Percentiles rank a stretch among this genome's conserved stretches.
These are phyloP conservation scores for Saccharomycopsis sp. DNA, from an alignment of 805 yeast genomes.

Conservation along the genomic window DNA sequence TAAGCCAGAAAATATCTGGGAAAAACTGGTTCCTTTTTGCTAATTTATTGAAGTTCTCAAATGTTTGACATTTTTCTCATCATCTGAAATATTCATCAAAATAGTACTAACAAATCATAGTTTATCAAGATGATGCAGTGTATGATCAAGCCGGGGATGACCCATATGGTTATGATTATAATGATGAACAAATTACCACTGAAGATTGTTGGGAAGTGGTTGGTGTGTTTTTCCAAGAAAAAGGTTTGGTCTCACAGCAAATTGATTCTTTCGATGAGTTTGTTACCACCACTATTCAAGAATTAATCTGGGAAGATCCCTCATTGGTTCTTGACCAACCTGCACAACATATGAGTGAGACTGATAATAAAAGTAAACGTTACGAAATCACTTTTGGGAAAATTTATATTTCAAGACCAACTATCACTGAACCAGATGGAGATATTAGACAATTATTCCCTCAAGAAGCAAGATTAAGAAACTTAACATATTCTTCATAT, in stretches of 20 bases:
- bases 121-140: constrained; percentile 2
- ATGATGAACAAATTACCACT: constrained; percentile 69
- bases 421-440: constrained; percentile 99
- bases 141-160: constrained; percentile 30
- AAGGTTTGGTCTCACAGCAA: constrained; percentile 96
- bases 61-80: too few relatives aligned
- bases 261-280: constrained; percentile 97
- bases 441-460: constrained; percentile 98
- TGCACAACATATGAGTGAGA: constrained; percentile 90
- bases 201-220: constrained; percentile 99
- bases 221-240: constrained; percentile 89
- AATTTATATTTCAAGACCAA: constrained; percentile 91
- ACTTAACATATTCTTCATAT: constrained; percentile 92
- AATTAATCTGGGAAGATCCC: constrained; percentile 91
- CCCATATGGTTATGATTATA: constrained; percentile 59
- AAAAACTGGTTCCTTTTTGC: too few relatives aligned
- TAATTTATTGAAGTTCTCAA: too few relatives aligned
- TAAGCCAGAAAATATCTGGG: too few relatives aligned
- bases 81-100: too few relatives aligned
- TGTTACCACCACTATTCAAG: constrained; percentile 93
- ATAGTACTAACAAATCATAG: background rate
- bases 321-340: constrained; percentile 93
- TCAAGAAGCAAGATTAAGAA: constrained; percentile 95
- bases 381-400: constrained; percentile 97
- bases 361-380: constrained; percentile 82